Percentiles rank a stretch among this genome's conserved stretches.
These are phyloP conservation scores for Acacia melanoxylon DNA, from an alignment of 306 rosid genomes.

Conservation along the genomic window DNA sequence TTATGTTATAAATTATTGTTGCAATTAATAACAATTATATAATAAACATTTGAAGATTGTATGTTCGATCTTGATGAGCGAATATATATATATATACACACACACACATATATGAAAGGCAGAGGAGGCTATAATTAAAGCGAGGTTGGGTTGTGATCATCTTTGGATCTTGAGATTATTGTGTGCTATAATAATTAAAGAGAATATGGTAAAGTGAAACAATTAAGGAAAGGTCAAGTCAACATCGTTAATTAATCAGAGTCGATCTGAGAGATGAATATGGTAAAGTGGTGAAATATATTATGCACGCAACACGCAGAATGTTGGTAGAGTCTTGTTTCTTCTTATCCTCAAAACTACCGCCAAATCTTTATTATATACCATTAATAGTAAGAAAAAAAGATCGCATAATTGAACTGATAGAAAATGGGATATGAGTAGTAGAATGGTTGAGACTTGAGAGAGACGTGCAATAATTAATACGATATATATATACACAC, in stretches of 20 bases:
- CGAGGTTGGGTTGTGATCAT: not conserved
- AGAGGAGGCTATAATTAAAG: not conserved
- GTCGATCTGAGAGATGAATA: too few species aligned
- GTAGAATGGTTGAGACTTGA: not conserved
- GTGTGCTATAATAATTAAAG: not conserved
- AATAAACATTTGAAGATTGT: not conserved
- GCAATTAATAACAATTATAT: not conserved
- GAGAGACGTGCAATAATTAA: too few species aligned
- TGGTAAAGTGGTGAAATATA: not conserved
- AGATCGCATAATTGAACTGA: not conserved
- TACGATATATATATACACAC: not conserved
- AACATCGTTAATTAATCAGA: too few species aligned
- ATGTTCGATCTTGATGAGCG: not conserved
- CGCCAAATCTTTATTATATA: not conserved
- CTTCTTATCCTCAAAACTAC: not conserved
- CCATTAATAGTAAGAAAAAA: not conserved
- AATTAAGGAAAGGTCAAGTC: not conserved
- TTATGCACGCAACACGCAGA: too few species aligned
- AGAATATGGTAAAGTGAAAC: slow-evolving; percentile 21
- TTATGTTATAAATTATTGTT: not conserved
- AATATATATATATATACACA: not conserved
- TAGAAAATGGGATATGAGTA: not conserved
- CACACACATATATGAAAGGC: too few species aligned
- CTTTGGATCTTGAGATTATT: slow-evolving; percentile 18
- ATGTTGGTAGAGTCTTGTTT: slow-evolving; percentile 14